These are phyloP conservation scores for Cardamine chenopodiifolia DNA, from an alignment of 345 rosid species.

Conservation along the genomic window DNA sequence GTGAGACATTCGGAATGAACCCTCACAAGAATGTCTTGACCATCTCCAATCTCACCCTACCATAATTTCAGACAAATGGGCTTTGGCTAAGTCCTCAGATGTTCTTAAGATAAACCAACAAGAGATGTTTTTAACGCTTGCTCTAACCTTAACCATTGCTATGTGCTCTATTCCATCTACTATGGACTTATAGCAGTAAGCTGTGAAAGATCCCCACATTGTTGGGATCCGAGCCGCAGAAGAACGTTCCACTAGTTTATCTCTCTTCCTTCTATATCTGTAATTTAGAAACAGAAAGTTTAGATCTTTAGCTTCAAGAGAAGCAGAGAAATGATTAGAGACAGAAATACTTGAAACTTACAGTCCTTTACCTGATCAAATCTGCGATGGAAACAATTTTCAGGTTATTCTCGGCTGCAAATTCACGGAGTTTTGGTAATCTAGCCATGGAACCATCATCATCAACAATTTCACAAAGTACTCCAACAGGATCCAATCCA, in stretches of 20 bases:
- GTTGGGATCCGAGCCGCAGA: constrained; percentile 86
- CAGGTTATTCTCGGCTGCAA: constrained; percentile 64
- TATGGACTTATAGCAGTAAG: constrained; percentile 72
- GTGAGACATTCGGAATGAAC: constrained; percentile 84
- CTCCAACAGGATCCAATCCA: constrained; percentile 77
- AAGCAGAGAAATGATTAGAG: neutral
- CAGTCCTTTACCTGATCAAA: constrained; percentile 61
- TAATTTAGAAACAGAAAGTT: constrained; percentile 14
- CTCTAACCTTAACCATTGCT: constrained; percentile 98
- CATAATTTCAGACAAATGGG: constrained; percentile 12
- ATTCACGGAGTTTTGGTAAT: constrained; percentile 71
- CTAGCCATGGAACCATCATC: constrained; percentile 96
- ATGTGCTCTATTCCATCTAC: constrained; percentile 96
- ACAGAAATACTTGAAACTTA: neutral
- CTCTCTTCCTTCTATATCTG: constrained; percentile 90
- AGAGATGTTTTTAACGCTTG: neutral
- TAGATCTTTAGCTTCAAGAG: constrained; percentile 11
- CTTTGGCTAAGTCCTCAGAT: neutral
- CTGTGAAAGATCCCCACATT: constrained; percentile 90
- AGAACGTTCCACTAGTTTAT: constrained; percentile 70
- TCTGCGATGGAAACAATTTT: constrained; percentile 77
- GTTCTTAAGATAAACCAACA: neutral
- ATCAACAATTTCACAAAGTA: constrained; percentile 80
- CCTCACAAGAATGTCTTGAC: constrained; percentile 79
- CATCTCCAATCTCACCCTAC: constrained; percentile 79